Percentiles rank a stretch among this genome's conserved stretches.
Evolutionary conservation across 164 flowering plant species (phyloP).

Genomic region (Echeveria elegans): DNA sequence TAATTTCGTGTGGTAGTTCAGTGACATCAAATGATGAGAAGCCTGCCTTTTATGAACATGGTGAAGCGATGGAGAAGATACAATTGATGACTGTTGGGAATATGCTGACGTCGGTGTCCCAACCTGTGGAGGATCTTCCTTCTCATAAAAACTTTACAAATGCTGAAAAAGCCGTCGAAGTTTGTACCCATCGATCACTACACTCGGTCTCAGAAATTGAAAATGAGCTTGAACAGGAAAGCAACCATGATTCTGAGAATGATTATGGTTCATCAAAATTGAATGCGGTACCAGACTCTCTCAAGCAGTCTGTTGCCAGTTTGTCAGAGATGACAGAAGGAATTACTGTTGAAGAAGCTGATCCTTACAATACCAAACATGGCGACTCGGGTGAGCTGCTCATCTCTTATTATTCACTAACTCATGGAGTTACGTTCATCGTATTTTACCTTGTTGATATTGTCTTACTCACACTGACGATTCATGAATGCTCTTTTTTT

Average conservation of each 20-base stretch:
- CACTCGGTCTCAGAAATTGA: slow-evolving; percentile 34
- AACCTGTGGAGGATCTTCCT: neutral
- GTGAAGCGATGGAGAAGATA: slow-evolving; percentile 21
- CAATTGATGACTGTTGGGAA: slow-evolving; percentile 21
- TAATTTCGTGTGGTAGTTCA: slow-evolving; percentile 13
- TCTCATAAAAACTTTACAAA: slow-evolving; percentile 18
- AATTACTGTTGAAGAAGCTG: slow-evolving; percentile 23
- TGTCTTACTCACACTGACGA: neutral
- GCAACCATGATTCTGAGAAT: slow-evolving; percentile 20
- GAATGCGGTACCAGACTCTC: slow-evolving; percentile 23
- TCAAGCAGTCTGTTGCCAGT: slow-evolving; percentile 20
- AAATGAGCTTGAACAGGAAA: slow-evolving; percentile 23
- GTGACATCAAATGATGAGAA: slow-evolving; percentile 24
- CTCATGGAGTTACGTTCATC: neutral
- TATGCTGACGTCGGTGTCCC: slow-evolving; percentile 14
- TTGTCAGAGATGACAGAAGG: slow-evolving; percentile 18
- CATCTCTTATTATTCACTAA: neutral
- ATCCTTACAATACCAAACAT: slow-evolving; percentile 21
- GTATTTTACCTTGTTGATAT: neutral
- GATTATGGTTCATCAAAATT: slow-evolving; percentile 23
- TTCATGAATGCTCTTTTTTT: neutral
- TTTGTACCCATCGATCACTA: slow-evolving; percentile 20
- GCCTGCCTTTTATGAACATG: slow-evolving; percentile 20
- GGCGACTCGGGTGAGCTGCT: slow-evolving; percentile 35
- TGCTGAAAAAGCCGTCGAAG: slow-evolving; percentile 16